phyloP scores from a whole-genome alignment of 305 asterid genomes.

The Stenogyne calaminthoides region DNA sequence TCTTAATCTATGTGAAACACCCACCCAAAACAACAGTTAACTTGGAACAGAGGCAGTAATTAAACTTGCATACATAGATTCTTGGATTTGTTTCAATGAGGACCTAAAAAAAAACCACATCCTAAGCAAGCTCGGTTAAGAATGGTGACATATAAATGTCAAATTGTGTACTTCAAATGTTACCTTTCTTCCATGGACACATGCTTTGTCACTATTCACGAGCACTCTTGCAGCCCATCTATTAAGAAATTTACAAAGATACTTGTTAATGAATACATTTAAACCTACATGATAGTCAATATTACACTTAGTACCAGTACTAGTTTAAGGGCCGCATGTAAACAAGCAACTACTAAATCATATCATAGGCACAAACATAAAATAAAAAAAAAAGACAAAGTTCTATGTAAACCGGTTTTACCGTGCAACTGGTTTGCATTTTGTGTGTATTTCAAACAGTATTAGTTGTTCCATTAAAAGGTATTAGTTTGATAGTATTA shows the following conservation, averaged over 20 bases:
- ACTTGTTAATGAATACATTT: constrained; percentile 9
- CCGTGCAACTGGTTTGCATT: too few relatives aligned
- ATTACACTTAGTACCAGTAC: background rate
- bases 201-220: constrained; percentile 78
- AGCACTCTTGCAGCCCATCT: constrained; percentile 99
- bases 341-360: background rate
- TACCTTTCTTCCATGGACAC: constrained; percentile 83
- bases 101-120: constrained; percentile 10
- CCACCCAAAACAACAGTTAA: too few relatives aligned
- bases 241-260: constrained; percentile 20
- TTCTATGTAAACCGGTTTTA: too few relatives aligned
- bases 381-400: too few relatives aligned
- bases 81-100: background rate
- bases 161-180: constrained; percentile 20
- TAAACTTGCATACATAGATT: background rate
- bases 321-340: background rate
- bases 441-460: too few relatives aligned
- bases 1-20: too few relatives aligned
- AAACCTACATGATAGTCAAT: background rate
- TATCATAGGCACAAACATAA: too few relatives aligned
- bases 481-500: too few relatives aligned
- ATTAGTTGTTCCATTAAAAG: too few relatives aligned
- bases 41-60: too few relatives aligned
- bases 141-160: constrained; percentile 5
- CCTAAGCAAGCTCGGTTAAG: background rate